phyloP scores from a whole-genome alignment of 225 moss, liverwort and hornwort genomes.

The Marchantia polymorpha region DNA sequence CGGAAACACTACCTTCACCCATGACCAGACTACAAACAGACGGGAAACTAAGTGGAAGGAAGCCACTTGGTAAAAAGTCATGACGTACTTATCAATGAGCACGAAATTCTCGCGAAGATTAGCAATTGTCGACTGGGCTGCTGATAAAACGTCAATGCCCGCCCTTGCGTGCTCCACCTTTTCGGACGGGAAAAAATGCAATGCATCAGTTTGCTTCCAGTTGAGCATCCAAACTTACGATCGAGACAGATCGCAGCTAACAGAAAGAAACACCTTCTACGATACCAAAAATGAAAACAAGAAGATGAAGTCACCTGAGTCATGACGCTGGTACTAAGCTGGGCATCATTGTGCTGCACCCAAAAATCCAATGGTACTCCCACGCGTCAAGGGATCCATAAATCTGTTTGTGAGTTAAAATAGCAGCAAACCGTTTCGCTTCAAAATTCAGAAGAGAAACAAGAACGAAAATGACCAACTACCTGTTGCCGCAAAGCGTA shows the following conservation, averaged over 20 bases:
- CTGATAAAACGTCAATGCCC: slow-evolving; percentile 85
- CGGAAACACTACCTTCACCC: not conserved
- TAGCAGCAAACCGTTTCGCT: no score
- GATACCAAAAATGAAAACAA: no score
- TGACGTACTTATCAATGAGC: slow-evolving; percentile 79
- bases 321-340: slow-evolving; percentile 99
- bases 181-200: not conserved
- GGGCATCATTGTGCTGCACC: slow-evolving; percentile 91
- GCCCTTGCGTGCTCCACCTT: slow-evolving; percentile 99
- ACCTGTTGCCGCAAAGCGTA: slow-evolving; percentile 96
- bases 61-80: not conserved
- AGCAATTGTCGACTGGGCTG: slow-evolving; percentile 75
- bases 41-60: no score
- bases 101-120: slow-evolving; percentile 82
- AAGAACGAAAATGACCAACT: not conserved
- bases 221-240: not conserved
- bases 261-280: no score
- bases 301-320: slow-evolving; percentile 62
- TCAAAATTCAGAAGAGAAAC: not conserved
- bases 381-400: not conserved
- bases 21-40: no score
- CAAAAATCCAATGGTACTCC: not conserved
- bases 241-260: not conserved
- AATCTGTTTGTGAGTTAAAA: not conserved
- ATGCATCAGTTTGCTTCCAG: not conserved